phyloP scores from a whole-genome alignment of 345 rosid species.

The Orychophragmus violaceus region DNA sequence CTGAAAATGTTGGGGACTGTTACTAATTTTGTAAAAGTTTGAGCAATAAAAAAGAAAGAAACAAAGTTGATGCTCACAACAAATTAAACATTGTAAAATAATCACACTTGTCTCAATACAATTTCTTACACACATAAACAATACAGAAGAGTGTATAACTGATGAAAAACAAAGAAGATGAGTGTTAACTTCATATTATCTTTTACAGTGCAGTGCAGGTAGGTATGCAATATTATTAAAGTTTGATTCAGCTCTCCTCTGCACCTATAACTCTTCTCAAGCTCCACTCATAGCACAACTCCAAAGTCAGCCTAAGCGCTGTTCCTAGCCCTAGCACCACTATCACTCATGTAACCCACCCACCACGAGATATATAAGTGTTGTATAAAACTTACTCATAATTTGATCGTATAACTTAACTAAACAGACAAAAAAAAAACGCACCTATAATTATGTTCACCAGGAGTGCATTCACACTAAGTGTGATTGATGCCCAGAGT shows the following conservation, averaged over 20 bases:
- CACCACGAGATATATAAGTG: too few relatives aligned
- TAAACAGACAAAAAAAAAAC: background rate
- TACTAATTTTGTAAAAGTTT: background rate
- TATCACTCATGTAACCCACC: conserved; percentile 53
- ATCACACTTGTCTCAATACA: conserved; percentile 10
- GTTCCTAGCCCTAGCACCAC: conserved; percentile 95
- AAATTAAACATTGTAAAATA: background rate
- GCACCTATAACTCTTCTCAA: conserved; percentile 58
- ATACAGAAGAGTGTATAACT: background rate
- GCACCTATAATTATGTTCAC: conserved; percentile 86
- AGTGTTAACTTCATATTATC: conserved; percentile 2
- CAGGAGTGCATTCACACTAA: conserved; percentile 82
- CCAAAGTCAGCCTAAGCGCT: conserved; percentile 66
- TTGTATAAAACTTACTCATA: background rate
- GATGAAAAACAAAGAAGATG: too few relatives aligned
- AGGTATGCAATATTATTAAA: conserved; percentile 45
- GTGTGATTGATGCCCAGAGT: conserved; percentile 71
- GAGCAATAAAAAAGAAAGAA: background rate
- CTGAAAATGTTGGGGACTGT: background rate
- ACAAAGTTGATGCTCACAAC: background rate
- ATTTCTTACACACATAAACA: background rate
- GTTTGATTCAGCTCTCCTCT: conserved; percentile 57
- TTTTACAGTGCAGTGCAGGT: conserved; percentile 58
- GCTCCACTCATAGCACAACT: conserved; percentile 84
- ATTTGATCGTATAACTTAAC: background rate